phyloP scores from a whole-genome alignment of 1,284 basidiomycete genomes.

The Ceratobasidium papillatum region DNA sequence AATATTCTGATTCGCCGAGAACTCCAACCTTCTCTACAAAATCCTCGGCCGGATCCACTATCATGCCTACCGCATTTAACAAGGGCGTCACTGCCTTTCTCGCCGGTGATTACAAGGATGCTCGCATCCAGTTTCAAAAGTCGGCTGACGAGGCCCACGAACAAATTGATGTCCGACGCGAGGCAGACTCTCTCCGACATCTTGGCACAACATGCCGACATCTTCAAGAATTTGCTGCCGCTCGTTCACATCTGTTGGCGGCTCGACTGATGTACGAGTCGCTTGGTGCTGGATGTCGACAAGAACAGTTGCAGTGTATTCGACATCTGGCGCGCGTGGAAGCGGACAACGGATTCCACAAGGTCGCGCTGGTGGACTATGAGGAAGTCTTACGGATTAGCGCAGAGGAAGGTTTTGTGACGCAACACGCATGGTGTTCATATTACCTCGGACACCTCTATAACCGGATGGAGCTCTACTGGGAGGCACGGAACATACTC shows the following conservation, averaged over 20 bases:
- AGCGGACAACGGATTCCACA: background rate
- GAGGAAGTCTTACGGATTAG: background rate
- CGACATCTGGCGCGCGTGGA: conserved; percentile 29
- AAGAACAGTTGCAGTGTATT: conserved; percentile 20
- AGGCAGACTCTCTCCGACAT: conserved; percentile 20
- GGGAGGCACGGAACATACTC: conserved; percentile 8
- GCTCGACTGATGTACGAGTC: conserved; percentile 13
- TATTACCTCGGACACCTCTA: conserved; percentile 31
- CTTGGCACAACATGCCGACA: conserved; percentile 23
- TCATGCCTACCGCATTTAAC: background rate
- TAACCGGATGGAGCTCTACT: conserved; percentile 12
- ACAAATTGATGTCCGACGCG: background rate
- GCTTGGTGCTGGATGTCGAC: background rate
- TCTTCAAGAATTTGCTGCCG: background rate
- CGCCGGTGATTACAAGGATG: background rate
- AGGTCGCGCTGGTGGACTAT: conserved; percentile 9
- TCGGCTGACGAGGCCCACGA: conserved; percentile 10
- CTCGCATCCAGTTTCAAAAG: conserved; percentile 4
- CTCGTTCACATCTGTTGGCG: conserved; percentile 12
- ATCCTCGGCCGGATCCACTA: background rate
- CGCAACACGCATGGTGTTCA: conserved; percentile 21
- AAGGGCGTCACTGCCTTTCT: conserved; percentile 11
- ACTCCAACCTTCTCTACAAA: background rate
- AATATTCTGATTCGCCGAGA: background rate
- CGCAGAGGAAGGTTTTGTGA: background rate